Evolutionary conservation across 192 early-diverging fungal genomes (phyloP).

Genomic region (Coemansia interrupta): DNA sequence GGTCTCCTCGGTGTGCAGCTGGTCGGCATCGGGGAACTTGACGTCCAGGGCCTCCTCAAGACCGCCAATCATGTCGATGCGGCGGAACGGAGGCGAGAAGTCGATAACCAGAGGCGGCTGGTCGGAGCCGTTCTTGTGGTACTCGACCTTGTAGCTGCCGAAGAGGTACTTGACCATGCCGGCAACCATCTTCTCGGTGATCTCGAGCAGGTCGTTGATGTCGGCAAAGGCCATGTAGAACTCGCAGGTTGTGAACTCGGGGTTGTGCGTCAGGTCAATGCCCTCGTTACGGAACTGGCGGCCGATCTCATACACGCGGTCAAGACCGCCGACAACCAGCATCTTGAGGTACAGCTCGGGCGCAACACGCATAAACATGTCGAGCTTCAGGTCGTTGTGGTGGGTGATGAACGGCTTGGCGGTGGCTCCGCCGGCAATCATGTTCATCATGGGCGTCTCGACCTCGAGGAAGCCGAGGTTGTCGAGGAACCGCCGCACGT

Average conservation of each 20-base stretch:
- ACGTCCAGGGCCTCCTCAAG: constrained; percentile 85
- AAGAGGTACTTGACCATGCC: constrained; percentile 93
- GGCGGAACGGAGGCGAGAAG: constrained; percentile 94
- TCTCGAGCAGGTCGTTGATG: constrained; percentile 93
- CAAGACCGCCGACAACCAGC: constrained; percentile 96
- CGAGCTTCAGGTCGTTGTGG: constrained; percentile 98
- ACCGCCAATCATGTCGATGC: constrained; percentile 88
- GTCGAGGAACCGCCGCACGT: constrained; percentile 93
- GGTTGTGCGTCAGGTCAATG: constrained; percentile 99
- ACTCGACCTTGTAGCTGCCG: constrained; percentile 86
- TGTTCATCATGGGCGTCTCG: constrained; percentile 99
- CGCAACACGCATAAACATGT: constrained; percentile 98
- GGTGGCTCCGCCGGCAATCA: constrained; percentile 96
- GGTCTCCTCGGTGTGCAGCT: constrained; percentile 76
- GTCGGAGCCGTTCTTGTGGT: constrained; percentile 88
- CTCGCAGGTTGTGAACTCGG: constrained; percentile 99
- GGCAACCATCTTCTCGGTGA: constrained; percentile 83
- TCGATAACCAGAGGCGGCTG: constrained; percentile 80
- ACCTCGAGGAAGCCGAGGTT: constrained; percentile 95
- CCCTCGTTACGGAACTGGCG: constrained; percentile 99
- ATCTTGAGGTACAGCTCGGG: constrained; percentile 98
- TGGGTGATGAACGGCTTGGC: constrained; percentile 99
- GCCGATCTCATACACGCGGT: constrained; percentile 98
- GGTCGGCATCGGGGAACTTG: constrained; percentile 86
- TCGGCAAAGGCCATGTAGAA: constrained; percentile 99